Percentiles rank a stretch among this genome's conserved stretches.
These are phyloP conservation scores for Vigna trinervia DNA, from an alignment of 306 rosid species.

Conservation along the genomic window DNA sequence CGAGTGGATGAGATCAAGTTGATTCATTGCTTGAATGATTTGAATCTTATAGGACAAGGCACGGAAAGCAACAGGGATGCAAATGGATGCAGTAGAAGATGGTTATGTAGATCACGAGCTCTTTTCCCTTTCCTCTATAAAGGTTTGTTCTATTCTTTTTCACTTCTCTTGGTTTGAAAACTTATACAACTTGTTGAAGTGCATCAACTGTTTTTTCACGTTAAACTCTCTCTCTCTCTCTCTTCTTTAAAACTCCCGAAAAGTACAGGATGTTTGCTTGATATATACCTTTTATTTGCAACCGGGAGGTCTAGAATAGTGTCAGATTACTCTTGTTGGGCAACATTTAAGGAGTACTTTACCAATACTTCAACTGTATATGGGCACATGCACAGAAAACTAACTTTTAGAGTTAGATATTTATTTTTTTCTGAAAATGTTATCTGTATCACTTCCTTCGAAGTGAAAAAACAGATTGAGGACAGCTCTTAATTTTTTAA, in stretches of 20 bases:
- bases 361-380: not conserved
- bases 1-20: conserved; percentile 20
- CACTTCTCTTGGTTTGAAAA: conserved; percentile 12
- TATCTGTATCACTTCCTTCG: not conserved
- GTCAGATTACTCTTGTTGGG: not conserved
- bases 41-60: conserved; percentile 70
- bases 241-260: not conserved
- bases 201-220: not conserved
- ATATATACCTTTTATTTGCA: conserved; percentile 5
- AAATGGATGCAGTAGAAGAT: conserved; percentile 82
- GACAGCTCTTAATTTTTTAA: not conserved
- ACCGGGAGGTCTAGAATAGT: not conserved
- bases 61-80: conserved; percentile 88
- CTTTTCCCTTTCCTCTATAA: conserved; percentile 86
- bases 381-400: not conserved
- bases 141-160: conserved; percentile 61
- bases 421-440: not conserved
- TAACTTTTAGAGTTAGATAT: not conserved
- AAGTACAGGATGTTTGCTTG: conserved; percentile 1
- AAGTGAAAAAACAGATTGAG: not conserved
- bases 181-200: not conserved
- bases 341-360: not conserved
- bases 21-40: conserved; percentile 39
- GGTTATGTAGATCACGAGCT: conserved; percentile 74
- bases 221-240: not conserved